Evolutionary conservation across 2,329 filamentous ascomycete species (phyloP), one percentile per base, ranked within the genome.

Genomic region (Aspergillus chevalieri): DNA sequence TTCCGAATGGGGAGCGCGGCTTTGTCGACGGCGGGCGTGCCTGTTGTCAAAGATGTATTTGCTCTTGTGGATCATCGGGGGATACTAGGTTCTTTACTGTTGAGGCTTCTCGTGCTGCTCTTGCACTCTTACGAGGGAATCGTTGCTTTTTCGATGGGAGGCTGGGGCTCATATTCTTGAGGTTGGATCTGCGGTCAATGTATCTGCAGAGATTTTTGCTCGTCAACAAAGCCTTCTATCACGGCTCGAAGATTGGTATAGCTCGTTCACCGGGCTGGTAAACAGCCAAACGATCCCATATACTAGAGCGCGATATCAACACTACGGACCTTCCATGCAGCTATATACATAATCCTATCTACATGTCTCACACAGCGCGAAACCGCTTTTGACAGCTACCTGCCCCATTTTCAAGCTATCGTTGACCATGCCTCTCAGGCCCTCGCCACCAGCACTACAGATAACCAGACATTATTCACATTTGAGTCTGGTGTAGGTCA

Each of bases 401-500:
- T 57, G 17, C 50, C 42, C 8, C 61, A 58, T 19, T 66, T 66
- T 24, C 60, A 58, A 34, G 56, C 38, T 4, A 64, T 65, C 6
- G 50, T 65, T 14, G 55, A 64, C 3, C 57, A 65, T 26, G 50
- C n/a, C 54, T 63, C 30, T 12, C 9, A 22, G 4, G 56, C 56
- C 3, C 45, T 66, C 0, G 44, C 57, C 19, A 60, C 57, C 17
- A 59, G 64, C 9, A 58, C 56, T 1, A 58, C 61, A 34, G 53
- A 61, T 4, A 4, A 1, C 9, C 26, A 30, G 7, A 12, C 26
- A 12, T 62, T 60, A 6, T 67, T 64, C 24, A 67, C 63, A 4
- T 66, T 67, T 46, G 65, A 68, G 21, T 46, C 66, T 6, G 56
- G 56, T 12, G 47, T 67, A 14, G 62, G 55, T 1, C 39, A 62